Evolutionary conservation across 495 filamentous ascomycete genomes (phyloP).

Genomic region (Penicillium robsamsonii): DNA sequence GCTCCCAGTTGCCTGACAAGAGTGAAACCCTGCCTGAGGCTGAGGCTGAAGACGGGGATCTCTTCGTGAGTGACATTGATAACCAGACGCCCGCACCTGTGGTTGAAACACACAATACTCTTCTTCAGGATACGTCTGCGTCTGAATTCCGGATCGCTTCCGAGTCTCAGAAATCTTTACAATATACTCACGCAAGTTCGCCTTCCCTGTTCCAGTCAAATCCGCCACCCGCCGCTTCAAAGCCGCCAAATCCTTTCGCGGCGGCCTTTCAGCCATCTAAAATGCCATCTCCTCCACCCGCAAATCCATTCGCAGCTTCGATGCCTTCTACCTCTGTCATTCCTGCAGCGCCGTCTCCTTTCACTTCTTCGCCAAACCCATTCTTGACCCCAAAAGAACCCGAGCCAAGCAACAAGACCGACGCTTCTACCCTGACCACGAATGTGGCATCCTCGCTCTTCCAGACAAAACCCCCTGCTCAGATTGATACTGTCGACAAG

Average conservation of each 20-base stretch:
- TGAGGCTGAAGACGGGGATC: constrained; percentile 32
- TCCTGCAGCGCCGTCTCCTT: neutral
- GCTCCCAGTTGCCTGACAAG: constrained; percentile 25
- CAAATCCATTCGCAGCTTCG: constrained; percentile 23
- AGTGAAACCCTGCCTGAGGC: constrained; percentile 6
- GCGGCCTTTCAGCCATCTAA: constrained; percentile 16
- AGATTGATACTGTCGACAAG: neutral
- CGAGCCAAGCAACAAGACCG: constrained; percentile 7
- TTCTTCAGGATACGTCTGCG: neutral
- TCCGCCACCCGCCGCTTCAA: constrained; percentile 3
- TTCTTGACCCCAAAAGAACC: constrained; percentile 1
- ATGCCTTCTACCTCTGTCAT: neutral
- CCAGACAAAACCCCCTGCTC: neutral
- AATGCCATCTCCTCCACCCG: constrained; percentile 2
- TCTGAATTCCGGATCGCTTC: constrained; percentile 6
- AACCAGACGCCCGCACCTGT: constrained; percentile 26
- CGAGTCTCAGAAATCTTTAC: constrained; percentile 16
- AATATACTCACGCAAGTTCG: constrained; percentile 5
- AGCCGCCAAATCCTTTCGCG: constrained; percentile 18
- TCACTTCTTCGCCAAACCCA: neutral
- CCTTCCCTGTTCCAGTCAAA: constrained; percentile 14
- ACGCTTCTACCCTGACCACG: neutral
- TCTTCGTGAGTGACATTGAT: constrained; percentile 46
- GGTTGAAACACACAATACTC: constrained; percentile 5
- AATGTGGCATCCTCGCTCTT: constrained; percentile 1